A percentile compares a stretch with the other conserved stretches of the same genome.
Evolutionary conservation across 805 yeast genomes (phyloP).

Genomic region (Saccharomycopsis guyanensis): DNA sequence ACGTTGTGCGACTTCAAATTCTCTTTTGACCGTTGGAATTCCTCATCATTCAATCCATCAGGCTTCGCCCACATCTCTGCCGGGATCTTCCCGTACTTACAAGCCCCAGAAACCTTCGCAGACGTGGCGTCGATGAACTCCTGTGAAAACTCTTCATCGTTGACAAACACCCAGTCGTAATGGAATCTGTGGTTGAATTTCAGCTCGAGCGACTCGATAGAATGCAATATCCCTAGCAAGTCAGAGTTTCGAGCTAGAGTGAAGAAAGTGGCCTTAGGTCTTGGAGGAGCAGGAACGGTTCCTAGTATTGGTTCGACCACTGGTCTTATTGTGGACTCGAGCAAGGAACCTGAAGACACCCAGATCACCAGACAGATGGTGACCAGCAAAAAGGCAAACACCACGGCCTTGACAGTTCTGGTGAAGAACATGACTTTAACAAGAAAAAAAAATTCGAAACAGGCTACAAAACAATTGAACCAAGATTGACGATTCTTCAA

Average conservation of each 20-base stretch:
- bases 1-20: conserved; percentile 39
- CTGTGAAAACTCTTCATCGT: conserved; percentile 67
- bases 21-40: conserved; percentile 39
- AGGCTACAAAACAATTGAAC: too few species aligned
- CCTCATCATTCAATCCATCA: conserved; percentile 61
- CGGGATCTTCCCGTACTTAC: conserved; percentile 67
- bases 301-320: too few species aligned
- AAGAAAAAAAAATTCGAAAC: too few species aligned
- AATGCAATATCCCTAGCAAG: conserved; percentile 44
- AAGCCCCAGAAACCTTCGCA: conserved; percentile 52
- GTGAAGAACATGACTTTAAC: too few species aligned
- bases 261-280: conserved; percentile 26
- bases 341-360: too few species aligned
- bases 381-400: too few species aligned
- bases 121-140: conserved; percentile 55
- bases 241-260: conserved; percentile 68
- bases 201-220: conserved; percentile 67
- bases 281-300: too few species aligned
- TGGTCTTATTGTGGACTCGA: too few species aligned
- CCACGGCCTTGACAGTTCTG: too few species aligned
- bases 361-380: too few species aligned
- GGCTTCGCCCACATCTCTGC: conserved; percentile 83
- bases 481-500: too few species aligned
- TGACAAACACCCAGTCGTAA: conserved; percentile 90
- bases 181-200: conserved; percentile 67